phyloP scores from a whole-genome alignment of 805 yeast species.

The Starmerella davenportii region DNA sequence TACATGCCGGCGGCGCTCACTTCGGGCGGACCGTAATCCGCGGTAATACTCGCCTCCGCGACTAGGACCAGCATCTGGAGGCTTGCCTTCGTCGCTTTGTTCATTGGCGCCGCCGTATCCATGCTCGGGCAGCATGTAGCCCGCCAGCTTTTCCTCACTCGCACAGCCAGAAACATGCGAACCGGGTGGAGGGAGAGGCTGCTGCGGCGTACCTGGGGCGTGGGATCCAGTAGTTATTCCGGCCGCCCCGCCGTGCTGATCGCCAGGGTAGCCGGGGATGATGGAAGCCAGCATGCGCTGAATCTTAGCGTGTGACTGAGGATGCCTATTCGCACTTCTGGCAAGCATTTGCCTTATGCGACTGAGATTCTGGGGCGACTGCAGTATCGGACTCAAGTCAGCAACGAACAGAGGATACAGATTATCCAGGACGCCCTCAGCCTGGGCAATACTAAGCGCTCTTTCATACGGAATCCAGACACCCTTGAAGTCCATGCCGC shows the following conservation, averaged over 20 bases:
- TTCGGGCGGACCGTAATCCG: too few species aligned
- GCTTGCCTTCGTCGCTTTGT: too few species aligned
- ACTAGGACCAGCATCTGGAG: too few species aligned
- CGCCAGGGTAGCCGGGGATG: background rate
- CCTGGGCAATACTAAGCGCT: constrained; percentile 15
- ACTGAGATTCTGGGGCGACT: constrained; percentile 21
- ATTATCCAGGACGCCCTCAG: constrained; percentile 10
- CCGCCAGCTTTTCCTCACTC: background rate
- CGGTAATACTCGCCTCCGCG: too few species aligned
- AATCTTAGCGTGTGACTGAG: constrained; percentile 2
- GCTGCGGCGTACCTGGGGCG: background rate
- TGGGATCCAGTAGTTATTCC: background rate
- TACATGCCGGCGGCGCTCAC: too few species aligned
- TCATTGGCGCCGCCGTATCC: background rate
- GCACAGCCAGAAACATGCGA: background rate
- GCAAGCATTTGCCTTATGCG: constrained; percentile 23
- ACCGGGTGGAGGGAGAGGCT: background rate
- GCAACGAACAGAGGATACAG: constrained; percentile 16
- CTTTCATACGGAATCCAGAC: constrained; percentile 20
- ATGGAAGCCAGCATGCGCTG: background rate
- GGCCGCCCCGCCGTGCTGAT: background rate
- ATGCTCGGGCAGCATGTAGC: background rate
- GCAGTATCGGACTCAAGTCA: constrained; percentile 18
- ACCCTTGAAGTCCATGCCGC: constrained; percentile 17
- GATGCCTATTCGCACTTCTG: constrained; percentile 20